These are phyloP conservation scores for Cercophora sp. DNA, from an alignment of 495 filamentous ascomycete species.

Conservation along the genomic window DNA sequence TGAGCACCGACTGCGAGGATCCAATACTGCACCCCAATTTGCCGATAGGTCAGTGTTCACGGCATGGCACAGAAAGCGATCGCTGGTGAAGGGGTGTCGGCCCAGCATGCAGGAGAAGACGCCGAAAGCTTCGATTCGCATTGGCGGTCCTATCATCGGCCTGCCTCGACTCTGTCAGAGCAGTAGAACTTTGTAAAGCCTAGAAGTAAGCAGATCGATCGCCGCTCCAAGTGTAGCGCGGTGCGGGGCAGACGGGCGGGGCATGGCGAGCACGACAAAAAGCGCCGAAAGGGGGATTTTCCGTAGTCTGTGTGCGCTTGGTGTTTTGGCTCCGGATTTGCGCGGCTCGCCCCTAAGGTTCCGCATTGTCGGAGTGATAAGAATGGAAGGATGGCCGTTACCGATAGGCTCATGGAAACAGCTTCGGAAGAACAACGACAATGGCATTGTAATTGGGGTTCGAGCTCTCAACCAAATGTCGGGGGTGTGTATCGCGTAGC, in stretches of 20 bases:
- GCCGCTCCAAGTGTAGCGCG: not conserved
- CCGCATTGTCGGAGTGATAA: not conserved
- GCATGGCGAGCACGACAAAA: conserved; percentile 8
- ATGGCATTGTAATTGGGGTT: too few species aligned
- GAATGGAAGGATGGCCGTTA: not conserved
- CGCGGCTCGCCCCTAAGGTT: not conserved
- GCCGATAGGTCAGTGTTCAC: not conserved
- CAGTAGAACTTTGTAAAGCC: conserved; percentile 8
- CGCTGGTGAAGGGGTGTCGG: not conserved
- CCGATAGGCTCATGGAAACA: not conserved
- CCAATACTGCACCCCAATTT: too few species aligned
- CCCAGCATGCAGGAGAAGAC: conserved; percentile 22
- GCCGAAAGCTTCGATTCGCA: conserved; percentile 13
- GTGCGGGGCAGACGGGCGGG: conserved; percentile 12
- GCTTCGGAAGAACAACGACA: too few species aligned
- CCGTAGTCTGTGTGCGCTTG: not conserved
- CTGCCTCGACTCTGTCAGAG: not conserved
- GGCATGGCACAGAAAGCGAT: not conserved
- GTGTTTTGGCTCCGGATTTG: not conserved
- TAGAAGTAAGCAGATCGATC: conserved; percentile 6
- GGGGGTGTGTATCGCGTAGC: not conserved
- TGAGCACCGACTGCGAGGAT: too few species aligned
- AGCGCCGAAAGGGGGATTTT: conserved; percentile 18
- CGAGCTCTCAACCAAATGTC: not conserved
- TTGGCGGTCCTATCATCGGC: conserved; percentile 7